Conservation (phyloP, 148 eudicot genomes). For the Linanthus parryae region DNA sequence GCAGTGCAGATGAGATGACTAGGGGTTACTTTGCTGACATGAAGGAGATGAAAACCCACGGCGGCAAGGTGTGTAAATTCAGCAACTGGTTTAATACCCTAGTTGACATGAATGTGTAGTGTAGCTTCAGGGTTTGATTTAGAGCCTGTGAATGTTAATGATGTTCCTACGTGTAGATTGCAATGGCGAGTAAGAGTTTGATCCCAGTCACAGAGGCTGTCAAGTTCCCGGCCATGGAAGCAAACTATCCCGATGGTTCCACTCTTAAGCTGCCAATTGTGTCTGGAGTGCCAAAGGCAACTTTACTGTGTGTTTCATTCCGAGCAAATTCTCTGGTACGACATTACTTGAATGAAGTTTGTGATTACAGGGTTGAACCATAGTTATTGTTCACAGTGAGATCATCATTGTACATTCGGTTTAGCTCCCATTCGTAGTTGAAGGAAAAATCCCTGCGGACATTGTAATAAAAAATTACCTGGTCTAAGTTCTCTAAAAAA, state of each 20-base stretch:
- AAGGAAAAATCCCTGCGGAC: too few relatives aligned
- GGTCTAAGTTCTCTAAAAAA: too few relatives aligned
- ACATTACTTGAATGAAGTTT: background rate
- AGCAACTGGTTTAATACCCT: background rate
- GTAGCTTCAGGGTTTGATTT: background rate
- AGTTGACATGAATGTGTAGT: background rate
- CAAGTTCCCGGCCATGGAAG: conserved; percentile 79
- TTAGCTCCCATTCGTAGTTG: too few relatives aligned
- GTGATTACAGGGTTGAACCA: too few relatives aligned
- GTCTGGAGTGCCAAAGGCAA: conserved; percentile 50
- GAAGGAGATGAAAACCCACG: conserved; percentile 71
- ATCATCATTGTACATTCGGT: too few relatives aligned
- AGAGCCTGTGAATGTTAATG: conserved; percentile 8
- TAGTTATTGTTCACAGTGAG: too few relatives aligned
- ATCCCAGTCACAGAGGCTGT: conserved; percentile 69
- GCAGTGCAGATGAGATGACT: conserved; percentile 98
- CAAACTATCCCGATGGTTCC: conserved; percentile 52
- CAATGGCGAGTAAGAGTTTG: conserved; percentile 65
- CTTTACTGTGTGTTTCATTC: conserved; percentile 74
- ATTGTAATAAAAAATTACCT: too few relatives aligned
- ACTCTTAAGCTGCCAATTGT: conserved; percentile 56
- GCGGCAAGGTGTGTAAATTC: conserved; percentile 69
- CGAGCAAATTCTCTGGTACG: conserved; percentile 88
- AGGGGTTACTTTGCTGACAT: conserved; percentile 95
- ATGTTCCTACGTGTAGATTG: conserved; percentile 44